Evolutionary conservation across 106 monocot genomes (phyloP).

Genomic region (Gastrodia elata): DNA sequence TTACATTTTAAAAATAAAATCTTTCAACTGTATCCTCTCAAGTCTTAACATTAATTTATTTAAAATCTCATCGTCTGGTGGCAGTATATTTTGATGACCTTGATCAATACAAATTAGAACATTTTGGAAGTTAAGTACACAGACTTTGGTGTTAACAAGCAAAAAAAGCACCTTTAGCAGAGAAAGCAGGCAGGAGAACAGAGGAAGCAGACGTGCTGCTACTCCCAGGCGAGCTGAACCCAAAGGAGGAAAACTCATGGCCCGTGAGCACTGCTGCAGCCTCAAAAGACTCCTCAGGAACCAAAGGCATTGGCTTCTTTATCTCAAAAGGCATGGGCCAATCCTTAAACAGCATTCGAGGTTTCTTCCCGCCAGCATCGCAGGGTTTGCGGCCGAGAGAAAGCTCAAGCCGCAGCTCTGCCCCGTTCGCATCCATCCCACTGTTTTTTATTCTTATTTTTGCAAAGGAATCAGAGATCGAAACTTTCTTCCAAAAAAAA

Average conservation of each 20-base stretch:
- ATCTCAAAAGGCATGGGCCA: background rate
- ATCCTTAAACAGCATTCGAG: background rate
- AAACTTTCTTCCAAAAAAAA: no score
- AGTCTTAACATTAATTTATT: no score
- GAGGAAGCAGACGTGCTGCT: background rate
- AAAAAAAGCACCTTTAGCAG: background rate
- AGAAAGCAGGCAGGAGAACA: background rate
- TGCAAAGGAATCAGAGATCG: no score
- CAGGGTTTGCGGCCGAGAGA: background rate
- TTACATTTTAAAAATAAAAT: background rate
- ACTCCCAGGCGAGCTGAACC: background rate
- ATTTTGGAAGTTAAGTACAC: no score
- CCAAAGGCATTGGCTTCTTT: background rate
- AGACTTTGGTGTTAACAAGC: no score
- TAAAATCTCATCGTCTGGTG: no score
- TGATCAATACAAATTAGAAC: no score
- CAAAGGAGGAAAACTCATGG: no score
- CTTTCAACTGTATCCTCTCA: no score
- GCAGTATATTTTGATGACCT: no score
- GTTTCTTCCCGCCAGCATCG: background rate
- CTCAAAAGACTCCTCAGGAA: background rate
- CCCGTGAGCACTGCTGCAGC: no score
- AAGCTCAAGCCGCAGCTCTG: background rate
- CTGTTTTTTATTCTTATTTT: no score
- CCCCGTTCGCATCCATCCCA: background rate